These are phyloP conservation scores for Epichloe amarillans DNA, from an alignment of 2,329 filamentous ascomycete genomes.

Conservation along the genomic window DNA sequence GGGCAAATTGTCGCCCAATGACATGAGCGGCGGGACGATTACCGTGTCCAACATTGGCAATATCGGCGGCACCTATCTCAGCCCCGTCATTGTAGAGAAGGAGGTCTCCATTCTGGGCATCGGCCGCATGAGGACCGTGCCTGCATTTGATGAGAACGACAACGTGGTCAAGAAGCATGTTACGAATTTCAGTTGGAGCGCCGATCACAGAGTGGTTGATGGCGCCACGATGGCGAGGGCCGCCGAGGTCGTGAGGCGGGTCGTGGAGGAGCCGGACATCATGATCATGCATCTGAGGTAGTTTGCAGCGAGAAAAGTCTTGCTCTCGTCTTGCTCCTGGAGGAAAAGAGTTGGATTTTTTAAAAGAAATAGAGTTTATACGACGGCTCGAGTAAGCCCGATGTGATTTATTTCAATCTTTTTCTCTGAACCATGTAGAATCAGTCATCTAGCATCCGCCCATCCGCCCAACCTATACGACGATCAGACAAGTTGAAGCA, in stretches of 20 bases:
- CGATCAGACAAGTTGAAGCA: no score
- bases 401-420: no score
- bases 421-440: no score
- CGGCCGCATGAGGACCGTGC: conserved; percentile 66
- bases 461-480: no score
- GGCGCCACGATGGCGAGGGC: conserved; percentile 89
- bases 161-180: conserved; percentile 62
- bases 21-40: conserved; percentile 79
- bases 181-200: conserved; percentile 90
- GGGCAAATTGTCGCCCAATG: conserved; percentile 61
- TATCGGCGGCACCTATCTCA: conserved; percentile 84
- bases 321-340: background rate
- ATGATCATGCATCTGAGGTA: conserved; percentile 77
- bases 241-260: conserved; percentile 63
- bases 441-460: no score
- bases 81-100: conserved; percentile 77
- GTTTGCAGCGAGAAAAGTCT: background rate
- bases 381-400: no score
- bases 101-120: conserved; percentile 89
- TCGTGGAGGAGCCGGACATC: conserved; percentile 72
- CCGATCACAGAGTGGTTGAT: conserved; percentile 87
- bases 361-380: no score
- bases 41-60: conserved; percentile 95
- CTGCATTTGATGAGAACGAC: conserved; percentile 55
- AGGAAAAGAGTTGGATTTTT: no score